These are phyloP conservation scores for Isatis tinctoria DNA, from an alignment of 345 rosid genomes.

Conservation along the genomic window DNA sequence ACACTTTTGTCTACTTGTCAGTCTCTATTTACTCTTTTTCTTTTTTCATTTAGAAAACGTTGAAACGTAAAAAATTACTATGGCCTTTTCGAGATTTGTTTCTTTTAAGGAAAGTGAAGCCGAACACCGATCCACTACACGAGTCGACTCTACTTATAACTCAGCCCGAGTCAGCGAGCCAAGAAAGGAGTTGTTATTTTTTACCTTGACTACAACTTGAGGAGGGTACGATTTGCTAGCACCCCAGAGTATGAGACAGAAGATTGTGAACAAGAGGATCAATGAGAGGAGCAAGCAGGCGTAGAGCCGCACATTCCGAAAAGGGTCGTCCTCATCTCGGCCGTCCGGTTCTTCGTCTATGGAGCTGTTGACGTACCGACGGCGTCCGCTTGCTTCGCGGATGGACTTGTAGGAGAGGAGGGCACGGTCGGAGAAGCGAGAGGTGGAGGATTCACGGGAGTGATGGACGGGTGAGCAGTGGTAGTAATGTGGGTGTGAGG, in stretches of 20 bases:
- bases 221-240: slow-evolving; percentile 78
- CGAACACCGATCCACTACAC: neutral
- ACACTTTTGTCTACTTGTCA: neutral
- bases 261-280: slow-evolving; percentile 50
- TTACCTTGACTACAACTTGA: slow-evolving; percentile 63
- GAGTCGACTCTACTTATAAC: neutral
- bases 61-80: neutral
- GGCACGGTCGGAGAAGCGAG: slow-evolving; percentile 66
- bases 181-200: neutral
- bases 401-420: slow-evolving; percentile 59
- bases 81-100: slow-evolving; percentile 15
- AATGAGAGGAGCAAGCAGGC: slow-evolving; percentile 48
- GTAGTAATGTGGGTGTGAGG: slow-evolving; percentile 67
- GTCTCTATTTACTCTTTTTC: neutral
- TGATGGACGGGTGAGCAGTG: slow-evolving; percentile 92
- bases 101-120: slow-evolving; percentile 19
- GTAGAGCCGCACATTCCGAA: slow-evolving; percentile 53
- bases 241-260: slow-evolving; percentile 81
- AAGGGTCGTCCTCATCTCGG: slow-evolving; percentile 19
- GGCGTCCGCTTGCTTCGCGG: slow-evolving; percentile 25
- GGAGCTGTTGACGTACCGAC: slow-evolving; percentile 21
- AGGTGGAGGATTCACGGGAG: slow-evolving; percentile 93
- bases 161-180: neutral
- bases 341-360: slow-evolving; percentile 36
- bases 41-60: neutral